These are phyloP conservation scores for Fusarium verrucosum DNA, from an alignment of 2,329 filamentous ascomycete species.

Conservation along the genomic window DNA sequence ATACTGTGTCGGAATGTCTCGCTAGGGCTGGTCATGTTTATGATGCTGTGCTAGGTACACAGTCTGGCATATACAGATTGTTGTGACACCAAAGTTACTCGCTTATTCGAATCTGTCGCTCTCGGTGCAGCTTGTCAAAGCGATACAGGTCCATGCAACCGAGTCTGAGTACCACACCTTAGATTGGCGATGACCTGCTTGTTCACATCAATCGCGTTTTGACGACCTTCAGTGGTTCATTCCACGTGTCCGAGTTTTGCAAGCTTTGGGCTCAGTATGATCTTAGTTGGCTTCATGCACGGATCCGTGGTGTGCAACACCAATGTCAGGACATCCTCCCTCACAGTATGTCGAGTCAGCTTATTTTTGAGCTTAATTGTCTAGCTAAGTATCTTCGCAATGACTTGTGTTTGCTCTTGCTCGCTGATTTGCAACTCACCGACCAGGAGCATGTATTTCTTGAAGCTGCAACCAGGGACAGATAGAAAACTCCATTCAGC, in stretches of 20 bases:
- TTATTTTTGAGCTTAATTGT: background rate
- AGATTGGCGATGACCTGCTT: conserved; percentile 41
- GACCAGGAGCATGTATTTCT: background rate
- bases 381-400: background rate
- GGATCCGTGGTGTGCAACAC: conserved; percentile 31
- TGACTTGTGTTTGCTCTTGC: background rate
- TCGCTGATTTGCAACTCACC: background rate
- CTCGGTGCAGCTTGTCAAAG: conserved; percentile 11
- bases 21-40: conserved; percentile 16
- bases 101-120: conserved; percentile 5
- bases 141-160: background rate
- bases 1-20: conserved; percentile 31
- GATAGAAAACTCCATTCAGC: background rate
- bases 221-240: background rate
- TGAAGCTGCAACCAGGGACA: background rate
- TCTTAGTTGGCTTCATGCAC: conserved; percentile 26
- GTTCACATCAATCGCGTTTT: conserved; percentile 35
- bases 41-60: conserved; percentile 20
- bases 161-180: conserved; percentile 18
- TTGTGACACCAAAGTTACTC: conserved; percentile 9
- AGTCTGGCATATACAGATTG: background rate
- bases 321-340: conserved; percentile 13
- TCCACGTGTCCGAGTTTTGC: conserved; percentile 18
- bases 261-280: conserved; percentile 34
- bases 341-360: conserved; percentile 11